Conservation (phyloP, 1,284 basidiomycete species). For the Hemileia vastatrix region DNA sequence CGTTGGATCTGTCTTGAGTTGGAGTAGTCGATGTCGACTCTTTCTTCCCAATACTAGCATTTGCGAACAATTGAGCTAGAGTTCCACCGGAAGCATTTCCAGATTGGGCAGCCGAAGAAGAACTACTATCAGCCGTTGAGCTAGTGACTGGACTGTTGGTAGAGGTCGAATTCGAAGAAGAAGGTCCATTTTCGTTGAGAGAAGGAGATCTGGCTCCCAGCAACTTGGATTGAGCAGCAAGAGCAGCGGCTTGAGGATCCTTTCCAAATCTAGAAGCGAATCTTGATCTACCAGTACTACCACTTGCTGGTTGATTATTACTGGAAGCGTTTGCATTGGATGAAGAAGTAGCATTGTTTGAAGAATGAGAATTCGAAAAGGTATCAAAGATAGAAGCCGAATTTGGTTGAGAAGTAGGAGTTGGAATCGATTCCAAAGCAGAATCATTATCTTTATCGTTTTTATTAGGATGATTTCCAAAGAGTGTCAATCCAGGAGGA, state of each 20-base stretch:
- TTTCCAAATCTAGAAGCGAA: slow-evolving; percentile 5
- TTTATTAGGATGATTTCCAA: too few relatives aligned
- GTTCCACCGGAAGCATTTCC: background rate
- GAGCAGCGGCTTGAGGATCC: slow-evolving; percentile 33
- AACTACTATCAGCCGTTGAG: too few relatives aligned
- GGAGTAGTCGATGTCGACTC: background rate
- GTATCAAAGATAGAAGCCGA: too few relatives aligned
- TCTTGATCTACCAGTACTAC: slow-evolving; percentile 32
- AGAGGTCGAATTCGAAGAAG: background rate
- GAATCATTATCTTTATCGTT: too few relatives aligned
- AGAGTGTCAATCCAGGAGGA: too few relatives aligned
- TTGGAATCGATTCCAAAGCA: too few relatives aligned
- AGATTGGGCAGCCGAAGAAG: background rate
- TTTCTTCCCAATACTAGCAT: background rate
- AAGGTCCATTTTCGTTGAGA: background rate
- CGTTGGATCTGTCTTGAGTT: background rate
- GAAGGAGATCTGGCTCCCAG: slow-evolving; percentile 25
- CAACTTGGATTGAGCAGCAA: slow-evolving; percentile 34
- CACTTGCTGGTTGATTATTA: background rate
- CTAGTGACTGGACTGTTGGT: background rate
- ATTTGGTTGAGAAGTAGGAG: too few relatives aligned
- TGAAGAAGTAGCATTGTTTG: background rate
- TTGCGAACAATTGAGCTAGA: background rate
- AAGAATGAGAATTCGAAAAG: slow-evolving; percentile 29
- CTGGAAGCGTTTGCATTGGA: background rate